A percentile compares a stretch with the other conserved stretches of the same genome.
Conservation (phyloP, 108 stramenopile genomes). For the Cylindrotheca fusiformis region DNA sequence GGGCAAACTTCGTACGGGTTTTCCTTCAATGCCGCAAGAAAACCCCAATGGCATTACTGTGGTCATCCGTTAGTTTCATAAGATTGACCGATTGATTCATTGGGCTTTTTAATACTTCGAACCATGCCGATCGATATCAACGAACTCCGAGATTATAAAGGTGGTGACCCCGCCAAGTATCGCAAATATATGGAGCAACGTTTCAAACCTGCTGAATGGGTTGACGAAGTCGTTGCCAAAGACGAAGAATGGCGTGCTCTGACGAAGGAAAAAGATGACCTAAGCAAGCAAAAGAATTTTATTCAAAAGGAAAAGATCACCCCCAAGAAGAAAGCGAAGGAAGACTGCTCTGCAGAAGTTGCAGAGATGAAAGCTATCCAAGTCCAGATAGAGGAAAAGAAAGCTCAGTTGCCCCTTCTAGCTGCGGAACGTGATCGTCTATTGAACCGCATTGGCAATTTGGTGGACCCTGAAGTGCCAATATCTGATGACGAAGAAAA, state of each 20-base stretch:
- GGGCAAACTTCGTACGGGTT: too few species aligned
- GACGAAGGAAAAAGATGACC: constrained; percentile 67
- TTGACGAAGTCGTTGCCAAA: constrained; percentile 89
- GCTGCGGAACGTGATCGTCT: constrained; percentile 68
- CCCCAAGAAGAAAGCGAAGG: constrained; percentile 93
- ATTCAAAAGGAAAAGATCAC: constrained; percentile 90
- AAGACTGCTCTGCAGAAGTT: constrained; percentile 81
- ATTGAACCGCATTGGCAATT: constrained; percentile 91
- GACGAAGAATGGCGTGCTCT: constrained; percentile 90
- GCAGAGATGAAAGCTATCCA: constrained; percentile 85
- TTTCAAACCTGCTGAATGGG: constrained; percentile 83
- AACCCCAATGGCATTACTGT: too few species aligned
- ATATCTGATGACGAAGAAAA: constrained; percentile 91
- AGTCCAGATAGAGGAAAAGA: constrained; percentile 68
- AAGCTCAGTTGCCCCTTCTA: constrained; percentile 55
- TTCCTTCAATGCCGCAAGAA: too few species aligned
- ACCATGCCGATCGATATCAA: constrained; percentile 92
- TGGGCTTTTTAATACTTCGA: too few species aligned
- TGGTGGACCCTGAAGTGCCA: constrained; percentile 95
- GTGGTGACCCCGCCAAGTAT: constrained; percentile 90
- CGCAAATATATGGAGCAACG: constrained; percentile 81
- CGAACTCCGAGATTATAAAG: constrained; percentile 90
- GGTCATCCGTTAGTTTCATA: too few species aligned
- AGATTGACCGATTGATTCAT: too few species aligned
- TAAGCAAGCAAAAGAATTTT: constrained; percentile 86